A percentile compares a stretch with the other conserved stretches of the same genome.
Conservation (phyloP, 2,329 filamentous ascomycete species). For the Sarocladiaceae sp. region DNA sequence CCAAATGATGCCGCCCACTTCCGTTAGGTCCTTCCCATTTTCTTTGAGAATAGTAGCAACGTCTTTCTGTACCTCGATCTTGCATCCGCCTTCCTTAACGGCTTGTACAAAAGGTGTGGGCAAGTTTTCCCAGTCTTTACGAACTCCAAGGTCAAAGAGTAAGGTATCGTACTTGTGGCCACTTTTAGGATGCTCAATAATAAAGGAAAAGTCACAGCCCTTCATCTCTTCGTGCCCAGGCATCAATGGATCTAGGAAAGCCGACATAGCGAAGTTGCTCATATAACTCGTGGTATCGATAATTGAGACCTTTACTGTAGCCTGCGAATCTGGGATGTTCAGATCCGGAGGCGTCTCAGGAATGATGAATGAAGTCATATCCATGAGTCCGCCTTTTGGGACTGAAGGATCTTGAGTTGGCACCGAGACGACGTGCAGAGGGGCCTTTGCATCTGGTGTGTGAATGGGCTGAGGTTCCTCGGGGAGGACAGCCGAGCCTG, state of each 20-base stretch:
- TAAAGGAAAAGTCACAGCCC: background rate
- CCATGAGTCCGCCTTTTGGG: no score
- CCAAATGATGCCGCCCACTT: background rate
- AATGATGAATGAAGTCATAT: background rate
- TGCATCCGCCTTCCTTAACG: background rate
- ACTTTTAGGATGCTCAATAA: slow-evolving; percentile 4
- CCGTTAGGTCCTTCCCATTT: background rate
- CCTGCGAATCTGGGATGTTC: slow-evolving; percentile 1
- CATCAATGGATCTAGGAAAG: background rate
- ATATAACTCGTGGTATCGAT: background rate
- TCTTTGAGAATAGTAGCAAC: background rate
- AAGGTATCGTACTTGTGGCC: background rate
- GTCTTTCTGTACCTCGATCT: slow-evolving; percentile 5
- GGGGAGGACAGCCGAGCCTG: no score
- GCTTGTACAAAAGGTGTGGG: background rate
- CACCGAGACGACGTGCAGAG: no score
- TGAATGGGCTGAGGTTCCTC: no score
- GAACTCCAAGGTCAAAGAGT: slow-evolving; percentile 9
- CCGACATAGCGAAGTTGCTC: background rate
- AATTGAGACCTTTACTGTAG: background rate
- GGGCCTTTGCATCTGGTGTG: no score
- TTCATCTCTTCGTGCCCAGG: background rate
- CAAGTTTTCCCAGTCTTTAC: background rate
- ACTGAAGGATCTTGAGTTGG: no score
- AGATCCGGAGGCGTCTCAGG: background rate